Conservation (phyloP, 2,329 filamentous ascomycete genomes). For the Aspergillus niger region DNA sequence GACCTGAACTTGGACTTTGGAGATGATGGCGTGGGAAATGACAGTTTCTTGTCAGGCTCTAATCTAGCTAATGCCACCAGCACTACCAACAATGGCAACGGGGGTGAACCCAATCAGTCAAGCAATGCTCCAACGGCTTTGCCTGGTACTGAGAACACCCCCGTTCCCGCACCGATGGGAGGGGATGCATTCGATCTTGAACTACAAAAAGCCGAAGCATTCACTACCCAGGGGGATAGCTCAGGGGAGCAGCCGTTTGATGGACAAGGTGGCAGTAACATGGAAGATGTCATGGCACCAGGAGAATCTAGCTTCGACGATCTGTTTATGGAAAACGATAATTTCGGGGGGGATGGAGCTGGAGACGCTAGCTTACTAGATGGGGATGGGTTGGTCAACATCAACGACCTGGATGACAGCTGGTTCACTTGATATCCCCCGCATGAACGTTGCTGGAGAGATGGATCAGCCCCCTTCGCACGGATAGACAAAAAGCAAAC, state of each 20-base stretch:
- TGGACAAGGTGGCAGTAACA: constrained; percentile 23
- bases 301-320: constrained; percentile 50
- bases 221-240: constrained; percentile 22
- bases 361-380: constrained; percentile 39
- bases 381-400: constrained; percentile 40
- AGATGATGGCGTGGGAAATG: constrained; percentile 41
- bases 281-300: constrained; percentile 40
- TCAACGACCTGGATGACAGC: constrained; percentile 45
- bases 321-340: constrained; percentile 45
- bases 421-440: constrained; percentile 37
- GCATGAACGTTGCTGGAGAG: background rate
- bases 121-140: constrained; percentile 31
- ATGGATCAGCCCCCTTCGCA: background rate
- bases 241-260: constrained; percentile 19
- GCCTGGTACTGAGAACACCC: constrained; percentile 35
- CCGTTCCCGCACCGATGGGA: constrained; percentile 31
- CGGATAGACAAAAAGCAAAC: background rate
- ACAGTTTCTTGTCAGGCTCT: constrained; percentile 40
- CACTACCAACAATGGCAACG: constrained; percentile 19
- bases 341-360: constrained; percentile 34
- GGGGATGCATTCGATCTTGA: constrained; percentile 43
- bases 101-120: constrained; percentile 17
- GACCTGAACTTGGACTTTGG: constrained; percentile 44
- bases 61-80: constrained; percentile 29
- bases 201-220: constrained; percentile 32